Conservation (phyloP, 257 asterid genomes). For the Thymus mandschuricus region DNA sequence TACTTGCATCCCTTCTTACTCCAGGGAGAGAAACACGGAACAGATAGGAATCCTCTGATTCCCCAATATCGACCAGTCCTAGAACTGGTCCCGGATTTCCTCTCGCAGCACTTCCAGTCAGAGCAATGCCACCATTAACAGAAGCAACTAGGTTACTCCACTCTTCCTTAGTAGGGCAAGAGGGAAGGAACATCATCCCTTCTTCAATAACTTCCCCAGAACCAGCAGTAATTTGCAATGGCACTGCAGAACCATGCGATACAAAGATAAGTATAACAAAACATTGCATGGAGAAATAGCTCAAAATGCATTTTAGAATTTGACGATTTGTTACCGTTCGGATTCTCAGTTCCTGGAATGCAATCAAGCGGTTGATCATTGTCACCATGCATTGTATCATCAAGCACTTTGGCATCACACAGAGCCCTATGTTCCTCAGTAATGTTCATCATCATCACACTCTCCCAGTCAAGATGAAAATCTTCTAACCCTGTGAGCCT, state of each 20-base stretch:
- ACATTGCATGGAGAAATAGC: conserved; percentile 23
- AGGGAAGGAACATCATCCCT: conserved; percentile 63
- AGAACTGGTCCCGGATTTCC: conserved; percentile 70
- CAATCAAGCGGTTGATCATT: conserved; percentile 7
- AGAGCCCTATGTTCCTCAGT: conserved; percentile 28
- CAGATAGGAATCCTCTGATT: conserved; percentile 68
- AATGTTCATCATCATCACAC: conserved; percentile 30
- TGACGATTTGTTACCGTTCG: conserved; percentile 16
- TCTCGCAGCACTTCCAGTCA: conserved; percentile 77
- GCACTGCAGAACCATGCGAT: conserved; percentile 18
- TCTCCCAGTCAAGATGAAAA: conserved; percentile 43
- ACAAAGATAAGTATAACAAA: conserved; percentile 24
- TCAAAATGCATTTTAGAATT: conserved; percentile 19
- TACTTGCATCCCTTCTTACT: conserved; percentile 82
- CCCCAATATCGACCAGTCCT: conserved; percentile 78
- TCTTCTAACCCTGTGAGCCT: conserved; percentile 55
- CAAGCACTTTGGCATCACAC: conserved; percentile 21
- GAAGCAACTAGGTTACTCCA: conserved; percentile 64
- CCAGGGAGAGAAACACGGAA: conserved; percentile 95
- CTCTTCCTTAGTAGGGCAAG: conserved; percentile 63
- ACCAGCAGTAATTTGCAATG: conserved; percentile 32
- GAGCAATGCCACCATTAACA: conserved; percentile 52
- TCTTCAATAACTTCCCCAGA: conserved; percentile 36
- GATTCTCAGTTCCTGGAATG: conserved; percentile 22
- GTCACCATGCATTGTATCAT: conserved; percentile 24